Percentiles rank a stretch among this genome's conserved stretches.
These are phyloP conservation scores for Pythium guiyangense DNA, from an alignment of 352 stramenopile species.

Conservation along the genomic window DNA sequence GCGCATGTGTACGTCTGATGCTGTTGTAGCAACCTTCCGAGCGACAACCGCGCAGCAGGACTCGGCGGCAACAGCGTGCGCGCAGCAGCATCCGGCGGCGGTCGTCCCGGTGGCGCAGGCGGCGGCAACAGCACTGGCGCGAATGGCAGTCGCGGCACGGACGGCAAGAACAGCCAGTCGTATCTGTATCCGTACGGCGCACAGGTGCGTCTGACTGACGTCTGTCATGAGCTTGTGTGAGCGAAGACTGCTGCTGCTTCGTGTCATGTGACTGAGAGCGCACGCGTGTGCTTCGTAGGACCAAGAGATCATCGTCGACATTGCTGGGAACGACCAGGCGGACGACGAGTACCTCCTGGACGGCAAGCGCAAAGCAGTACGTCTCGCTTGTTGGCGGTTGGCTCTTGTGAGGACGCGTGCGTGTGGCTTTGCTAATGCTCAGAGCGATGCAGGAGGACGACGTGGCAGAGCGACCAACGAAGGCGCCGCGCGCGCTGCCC, in stretches of 20 bases:
- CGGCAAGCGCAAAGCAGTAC: slow-evolving; percentile 57
- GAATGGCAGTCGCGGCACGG: slow-evolving; percentile 28
- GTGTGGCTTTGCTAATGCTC: background rate
- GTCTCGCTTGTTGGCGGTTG: background rate
- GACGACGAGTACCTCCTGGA: slow-evolving; percentile 83
- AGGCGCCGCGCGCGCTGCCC: slow-evolving; percentile 59
- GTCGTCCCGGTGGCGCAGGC: slow-evolving; percentile 33
- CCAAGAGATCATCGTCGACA: slow-evolving; percentile 86
- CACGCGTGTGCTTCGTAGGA: slow-evolving; percentile 33
- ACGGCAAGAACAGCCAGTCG: slow-evolving; percentile 69
- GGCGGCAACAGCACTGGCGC: slow-evolving; percentile 28
- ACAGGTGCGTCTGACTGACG: slow-evolving; percentile 24
- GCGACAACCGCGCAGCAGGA: slow-evolving; percentile 78
- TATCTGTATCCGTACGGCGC: slow-evolving; percentile 79
- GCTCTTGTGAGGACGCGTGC: background rate
- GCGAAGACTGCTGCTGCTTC: background rate
- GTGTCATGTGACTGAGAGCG: too few species aligned
- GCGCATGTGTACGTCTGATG: too few species aligned
- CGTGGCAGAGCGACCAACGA: slow-evolving; percentile 37
- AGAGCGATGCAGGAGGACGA: slow-evolving; percentile 41
- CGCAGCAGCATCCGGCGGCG: slow-evolving; percentile 19
- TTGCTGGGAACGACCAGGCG: slow-evolving; percentile 62
- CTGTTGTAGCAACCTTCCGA: slow-evolving; percentile 69
- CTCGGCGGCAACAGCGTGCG: slow-evolving; percentile 67
- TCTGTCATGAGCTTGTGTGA: background rate